Percentiles rank a stretch among this genome's conserved stretches.
These are phyloP conservation scores for Gigaspora rosea DNA, from an alignment of 192 early-diverging fungal genomes.

Conservation along the genomic window DNA sequence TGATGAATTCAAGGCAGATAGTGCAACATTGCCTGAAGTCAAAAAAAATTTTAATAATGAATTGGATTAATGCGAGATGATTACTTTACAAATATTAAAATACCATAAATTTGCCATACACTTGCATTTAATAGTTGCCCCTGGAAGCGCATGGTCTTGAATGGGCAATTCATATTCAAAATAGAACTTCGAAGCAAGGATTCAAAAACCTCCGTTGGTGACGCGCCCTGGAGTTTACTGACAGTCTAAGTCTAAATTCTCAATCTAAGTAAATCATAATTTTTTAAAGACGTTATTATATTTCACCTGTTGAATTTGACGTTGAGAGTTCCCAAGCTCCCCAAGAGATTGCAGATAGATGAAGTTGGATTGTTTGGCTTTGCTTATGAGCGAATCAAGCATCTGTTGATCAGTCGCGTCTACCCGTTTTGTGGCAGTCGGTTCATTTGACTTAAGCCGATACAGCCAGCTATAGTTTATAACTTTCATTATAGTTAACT, in stretches of 20 bases:
- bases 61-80: not conserved
- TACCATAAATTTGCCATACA: slow-evolving; percentile 32
- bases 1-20: slow-evolving; percentile 19
- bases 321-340: slow-evolving; percentile 29
- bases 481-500: not conserved
- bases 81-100: not conserved
- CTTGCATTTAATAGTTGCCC: slow-evolving; percentile 18
- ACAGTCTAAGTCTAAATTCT: not conserved
- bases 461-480: slow-evolving; percentile 29
- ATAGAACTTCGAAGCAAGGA: slow-evolving; percentile 25
- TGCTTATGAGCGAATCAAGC: slow-evolving; percentile 29
- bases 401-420: slow-evolving; percentile 28
- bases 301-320: slow-evolving; percentile 24
- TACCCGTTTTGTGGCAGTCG: not conserved
- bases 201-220: slow-evolving; percentile 27
- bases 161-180: slow-evolving; percentile 22
- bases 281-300: not conserved
- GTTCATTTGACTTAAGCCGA: slow-evolving; percentile 25
- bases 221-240: slow-evolving; percentile 4
- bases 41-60: not conserved
- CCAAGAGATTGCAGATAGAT: slow-evolving; percentile 20
- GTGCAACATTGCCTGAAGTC: not conserved
- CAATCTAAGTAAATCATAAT: not conserved
- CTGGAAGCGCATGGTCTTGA: slow-evolving; percentile 11
- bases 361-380: slow-evolving; percentile 25